Base-by-base conservation (phyloP, 371 early-diverging fungal species). In the Rhizopus microsporus region DNA sequence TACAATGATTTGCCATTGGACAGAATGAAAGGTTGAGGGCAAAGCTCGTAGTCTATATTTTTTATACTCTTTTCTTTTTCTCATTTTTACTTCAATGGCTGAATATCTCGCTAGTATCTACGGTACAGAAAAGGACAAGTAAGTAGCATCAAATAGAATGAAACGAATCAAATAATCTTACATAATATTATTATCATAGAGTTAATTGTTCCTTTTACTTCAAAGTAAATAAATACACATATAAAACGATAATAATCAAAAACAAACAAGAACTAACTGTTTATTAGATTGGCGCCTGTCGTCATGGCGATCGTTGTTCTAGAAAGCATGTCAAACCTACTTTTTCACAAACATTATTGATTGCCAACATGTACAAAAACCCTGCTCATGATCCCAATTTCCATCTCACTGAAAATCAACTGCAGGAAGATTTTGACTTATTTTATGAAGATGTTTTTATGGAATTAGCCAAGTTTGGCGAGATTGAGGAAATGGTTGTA, bases 151-250 rank as follows among this genome's bases (percentile, higher is more conserved):
- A 46, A 7, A 10, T 12, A 34, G 3, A 46, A 46, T 29, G 9
- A 12, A 48, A 32, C n/a, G 33, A 34, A 1, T 49, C n/a, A 15
- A 13, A 34, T 10, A 42, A 12, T n/a, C 42, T 34, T 6, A 34
- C 33, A 15, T 7, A 7, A 4, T 15, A 10, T 29, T 51, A 12
- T 34, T 42, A 34, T 33, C 34, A 35, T 55, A 96, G 92, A 70
- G 96, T 97, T 62, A 95, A 97, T 74, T 99, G 99, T 73, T 91
- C 93, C 45, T 99, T 97, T 74, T 99, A 96, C 85, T 95, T 93
- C 84, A 97, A 98, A 69, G 79, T 75, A 72, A 63, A 33, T 45
- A 15, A 8, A 34, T n/a, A 23, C 34, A 42, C 13, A 44, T 31
- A 42, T 16, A 34, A 29, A 16, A 30, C 23, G 10, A 12, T 34